Evolutionary conservation across 1,284 basidiomycete species (phyloP).

Genomic region (Tilletia indica): DNA sequence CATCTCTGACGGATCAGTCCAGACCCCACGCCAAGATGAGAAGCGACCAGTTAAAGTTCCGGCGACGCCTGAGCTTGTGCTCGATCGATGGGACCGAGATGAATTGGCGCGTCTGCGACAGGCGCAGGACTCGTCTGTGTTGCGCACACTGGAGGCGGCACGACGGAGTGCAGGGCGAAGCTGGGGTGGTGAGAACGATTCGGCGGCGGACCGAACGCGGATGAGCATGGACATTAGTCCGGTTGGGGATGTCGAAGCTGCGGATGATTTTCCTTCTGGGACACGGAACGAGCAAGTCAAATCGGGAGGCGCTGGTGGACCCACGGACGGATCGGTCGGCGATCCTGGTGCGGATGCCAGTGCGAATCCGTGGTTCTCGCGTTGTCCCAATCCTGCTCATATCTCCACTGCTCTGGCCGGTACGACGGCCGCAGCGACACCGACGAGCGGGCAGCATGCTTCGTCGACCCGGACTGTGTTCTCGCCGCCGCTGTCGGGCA

Average conservation of each 20-base stretch:
- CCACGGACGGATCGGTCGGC: background rate
- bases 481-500: background rate
- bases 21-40: background rate
- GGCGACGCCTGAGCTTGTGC: background rate
- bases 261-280: too few relatives aligned
- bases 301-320: background rate
- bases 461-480: background rate
- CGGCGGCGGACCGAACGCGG: background rate
- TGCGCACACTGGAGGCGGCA: slow-evolving; percentile 43
- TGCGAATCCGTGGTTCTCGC: slow-evolving; percentile 42
- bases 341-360: slow-evolving; percentile 43
- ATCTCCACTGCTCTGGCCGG: background rate
- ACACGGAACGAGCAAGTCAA: too few relatives aligned
- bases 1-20: background rate
- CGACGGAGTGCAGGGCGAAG: slow-evolving; percentile 41
- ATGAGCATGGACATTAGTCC: background rate
- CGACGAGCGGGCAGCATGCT: background rate
- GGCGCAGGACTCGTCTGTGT: slow-evolving; percentile 32
- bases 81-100: slow-evolving; percentile 11
- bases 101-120: slow-evolving; percentile 24
- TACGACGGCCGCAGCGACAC: background rate
- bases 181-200: slow-evolving; percentile 35
- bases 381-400: slow-evolving; percentile 44
- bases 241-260: background rate
- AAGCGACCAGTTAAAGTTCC: background rate